These are phyloP conservation scores for Circinella minor DNA, from an alignment of 371 early-diverging fungal species.

Conservation along the genomic window DNA sequence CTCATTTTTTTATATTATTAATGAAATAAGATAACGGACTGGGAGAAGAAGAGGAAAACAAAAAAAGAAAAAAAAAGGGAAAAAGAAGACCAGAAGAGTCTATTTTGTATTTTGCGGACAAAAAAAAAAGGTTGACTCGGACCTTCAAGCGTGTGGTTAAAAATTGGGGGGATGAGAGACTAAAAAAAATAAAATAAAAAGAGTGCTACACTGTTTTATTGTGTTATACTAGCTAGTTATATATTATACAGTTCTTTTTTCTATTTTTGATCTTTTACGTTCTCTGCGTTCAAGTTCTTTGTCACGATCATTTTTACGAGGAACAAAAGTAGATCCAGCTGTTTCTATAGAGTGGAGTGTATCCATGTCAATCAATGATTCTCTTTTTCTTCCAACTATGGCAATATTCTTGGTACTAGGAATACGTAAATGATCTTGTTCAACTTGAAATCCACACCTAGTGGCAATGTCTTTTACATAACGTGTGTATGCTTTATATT, in stretches of 20 bases:
- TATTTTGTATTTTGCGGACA: neutral
- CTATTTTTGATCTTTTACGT: conserved; percentile 41
- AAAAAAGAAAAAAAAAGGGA: conserved; percentile 10
- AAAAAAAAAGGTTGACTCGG: neutral
- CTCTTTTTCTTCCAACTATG: conserved; percentile 63
- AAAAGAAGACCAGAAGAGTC: neutral
- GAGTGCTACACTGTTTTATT: conserved; percentile 11
- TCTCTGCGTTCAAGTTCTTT: conserved; percentile 54
- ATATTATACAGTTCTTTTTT: conserved; percentile 15
- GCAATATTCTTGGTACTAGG: conserved; percentile 92
- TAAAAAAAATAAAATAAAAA: neutral
- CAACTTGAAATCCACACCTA: conserved; percentile 66
- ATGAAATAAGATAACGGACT: neutral
- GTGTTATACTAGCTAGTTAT: no score
- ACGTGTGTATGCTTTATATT: conserved; percentile 75
- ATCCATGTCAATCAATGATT: conserved; percentile 15
- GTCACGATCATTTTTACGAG: conserved; percentile 64
- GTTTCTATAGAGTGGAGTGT: conserved; percentile 26
- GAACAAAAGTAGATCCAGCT: conserved; percentile 50
- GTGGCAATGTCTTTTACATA: conserved; percentile 62
- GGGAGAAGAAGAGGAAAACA: neutral
- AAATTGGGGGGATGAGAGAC: no score
- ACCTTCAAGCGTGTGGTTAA: neutral
- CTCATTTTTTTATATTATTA: conserved; percentile 10
- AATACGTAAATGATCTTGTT: conserved; percentile 79